A percentile compares a stretch with the other conserved stretches of the same genome.
Conservation (phyloP, 2,329 filamentous ascomycete genomes). For the Colletotrichum sp. region DNA sequence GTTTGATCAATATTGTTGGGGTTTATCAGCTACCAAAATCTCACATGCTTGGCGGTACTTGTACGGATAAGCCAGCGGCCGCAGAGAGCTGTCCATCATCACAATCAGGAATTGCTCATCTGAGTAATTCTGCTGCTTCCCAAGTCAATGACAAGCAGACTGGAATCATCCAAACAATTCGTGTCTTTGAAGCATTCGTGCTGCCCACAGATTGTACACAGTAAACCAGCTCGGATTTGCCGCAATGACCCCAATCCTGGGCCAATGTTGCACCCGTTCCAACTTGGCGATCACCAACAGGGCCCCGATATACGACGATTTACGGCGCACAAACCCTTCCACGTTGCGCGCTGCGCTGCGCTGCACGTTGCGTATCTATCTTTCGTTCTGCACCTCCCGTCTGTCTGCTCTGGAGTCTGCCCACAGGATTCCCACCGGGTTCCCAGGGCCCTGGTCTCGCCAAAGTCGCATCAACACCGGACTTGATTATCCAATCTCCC, state of each 20-base stretch:
- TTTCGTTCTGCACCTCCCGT: background rate
- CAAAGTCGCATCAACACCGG: background rate
- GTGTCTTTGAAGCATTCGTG: background rate
- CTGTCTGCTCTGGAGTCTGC: background rate
- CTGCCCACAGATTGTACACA: background rate
- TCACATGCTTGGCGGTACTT: background rate
- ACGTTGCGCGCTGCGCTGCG: background rate
- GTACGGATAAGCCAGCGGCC: background rate
- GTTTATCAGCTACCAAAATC: background rate
- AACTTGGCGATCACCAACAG: conserved; percentile 6
- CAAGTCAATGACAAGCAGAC: background rate
- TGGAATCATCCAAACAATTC: background rate
- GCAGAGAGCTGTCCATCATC: background rate
- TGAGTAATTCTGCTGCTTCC: background rate
- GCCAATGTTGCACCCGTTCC: background rate
- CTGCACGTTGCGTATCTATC: background rate
- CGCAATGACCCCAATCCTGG: background rate
- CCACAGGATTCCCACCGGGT: background rate
- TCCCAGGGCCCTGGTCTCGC: background rate
- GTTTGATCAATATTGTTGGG: background rate
- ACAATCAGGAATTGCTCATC: background rate
- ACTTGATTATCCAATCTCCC: background rate
- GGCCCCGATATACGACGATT: background rate
- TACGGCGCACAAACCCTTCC: background rate
- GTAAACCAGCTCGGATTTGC: background rate